A percentile compares a stretch with the other conserved stretches of the same genome.
phyloP scores from a whole-genome alignment of 768 basidiomycete species.

The Mycena maculata region DNA sequence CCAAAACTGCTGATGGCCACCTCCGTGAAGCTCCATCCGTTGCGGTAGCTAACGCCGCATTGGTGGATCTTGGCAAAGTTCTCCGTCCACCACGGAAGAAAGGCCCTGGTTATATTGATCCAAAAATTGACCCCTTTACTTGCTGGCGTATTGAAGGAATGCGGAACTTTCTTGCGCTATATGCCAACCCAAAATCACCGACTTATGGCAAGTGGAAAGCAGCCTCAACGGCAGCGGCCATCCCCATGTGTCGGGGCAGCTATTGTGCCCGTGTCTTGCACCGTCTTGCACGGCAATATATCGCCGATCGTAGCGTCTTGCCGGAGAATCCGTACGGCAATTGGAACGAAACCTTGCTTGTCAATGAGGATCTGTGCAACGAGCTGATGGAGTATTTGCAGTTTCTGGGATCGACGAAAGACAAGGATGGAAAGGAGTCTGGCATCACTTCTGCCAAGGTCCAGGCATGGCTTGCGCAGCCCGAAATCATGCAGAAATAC shows the following conservation, averaged over 20 bases:
- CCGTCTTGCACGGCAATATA: background rate
- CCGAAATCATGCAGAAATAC: constrained; percentile 26
- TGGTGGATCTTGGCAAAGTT: background rate
- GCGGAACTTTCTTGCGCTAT: background rate
- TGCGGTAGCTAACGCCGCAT: background rate
- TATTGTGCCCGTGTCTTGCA: background rate
- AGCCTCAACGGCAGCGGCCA: background rate
- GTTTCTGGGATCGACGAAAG: no score
- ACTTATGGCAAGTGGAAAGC: constrained; percentile 11
- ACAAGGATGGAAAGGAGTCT: constrained; percentile 38
- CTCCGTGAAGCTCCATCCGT: background rate
- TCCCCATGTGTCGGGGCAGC: background rate
- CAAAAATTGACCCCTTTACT: background rate
- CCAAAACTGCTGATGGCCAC: no score
- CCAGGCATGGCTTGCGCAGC: constrained; percentile 27
- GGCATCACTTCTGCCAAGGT: constrained; percentile 38
- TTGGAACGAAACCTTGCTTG: background rate
- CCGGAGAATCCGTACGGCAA: constrained; percentile 1
- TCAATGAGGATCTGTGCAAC: background rate
- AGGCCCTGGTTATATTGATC: background rate
- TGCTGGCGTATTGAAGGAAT: background rate
- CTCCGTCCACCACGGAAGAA: background rate
- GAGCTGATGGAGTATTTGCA: background rate
- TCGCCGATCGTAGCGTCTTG: background rate
- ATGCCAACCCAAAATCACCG: background rate